Evolutionary conservation across 1,284 basidiomycete genomes (phyloP).

Genomic region (Nidula niveotomentosa): DNA sequence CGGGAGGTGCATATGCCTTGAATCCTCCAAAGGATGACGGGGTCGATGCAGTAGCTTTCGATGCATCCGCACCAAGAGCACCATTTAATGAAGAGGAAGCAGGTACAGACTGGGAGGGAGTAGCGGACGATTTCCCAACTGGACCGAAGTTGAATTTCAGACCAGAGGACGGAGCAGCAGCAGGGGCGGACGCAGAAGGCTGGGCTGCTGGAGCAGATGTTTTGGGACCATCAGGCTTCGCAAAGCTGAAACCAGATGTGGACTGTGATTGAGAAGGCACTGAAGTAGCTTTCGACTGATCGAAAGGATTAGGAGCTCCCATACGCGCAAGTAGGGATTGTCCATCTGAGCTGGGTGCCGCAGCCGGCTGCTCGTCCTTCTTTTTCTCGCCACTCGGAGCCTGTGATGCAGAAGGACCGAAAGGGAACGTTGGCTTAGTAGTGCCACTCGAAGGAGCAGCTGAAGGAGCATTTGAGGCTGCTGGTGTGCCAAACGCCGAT

Average conservation of each 20-base stretch:
- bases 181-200: background rate
- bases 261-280: background rate
- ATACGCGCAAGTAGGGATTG: background rate
- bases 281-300: background rate
- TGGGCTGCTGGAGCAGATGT: background rate
- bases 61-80: background rate
- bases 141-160: constrained; percentile 9
- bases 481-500: background rate
- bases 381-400: background rate
- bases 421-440: background rate
- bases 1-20: constrained; percentile 2
- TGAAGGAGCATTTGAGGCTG: background rate
- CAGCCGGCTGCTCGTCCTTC: too few species aligned
- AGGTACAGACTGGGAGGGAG: background rate
- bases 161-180: background rate
- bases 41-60: background rate
- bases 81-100: background rate
- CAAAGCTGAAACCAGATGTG: background rate
- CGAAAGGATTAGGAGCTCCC: background rate
- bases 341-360: background rate
- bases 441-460: background rate
- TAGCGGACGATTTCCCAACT: background rate
- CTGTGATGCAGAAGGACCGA: background rate
- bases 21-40: background rate
- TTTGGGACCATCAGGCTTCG: background rate